Conservation (phyloP, 2,329 filamentous ascomycete species). For the Fusarium hostae region DNA sequence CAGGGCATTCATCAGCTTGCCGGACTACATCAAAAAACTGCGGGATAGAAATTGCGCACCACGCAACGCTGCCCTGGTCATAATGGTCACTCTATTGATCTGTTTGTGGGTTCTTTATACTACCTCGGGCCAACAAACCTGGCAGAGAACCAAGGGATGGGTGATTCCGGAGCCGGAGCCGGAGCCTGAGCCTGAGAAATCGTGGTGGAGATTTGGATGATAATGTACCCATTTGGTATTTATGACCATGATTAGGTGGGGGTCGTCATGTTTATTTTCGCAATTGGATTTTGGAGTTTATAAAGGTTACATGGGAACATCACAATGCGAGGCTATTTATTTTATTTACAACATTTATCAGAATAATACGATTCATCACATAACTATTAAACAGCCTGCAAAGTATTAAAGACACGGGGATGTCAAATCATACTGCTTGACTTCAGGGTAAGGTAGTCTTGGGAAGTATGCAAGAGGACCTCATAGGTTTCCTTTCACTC, state of each 20-base stretch:
- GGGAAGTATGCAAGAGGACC: too few species aligned
- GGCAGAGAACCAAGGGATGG: slow-evolving; percentile 1
- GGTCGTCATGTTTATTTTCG: neutral
- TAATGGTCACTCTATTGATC: slow-evolving; percentile 18
- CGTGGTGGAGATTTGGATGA: neutral
- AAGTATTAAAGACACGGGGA: neutral
- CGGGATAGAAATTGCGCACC: slow-evolving; percentile 24
- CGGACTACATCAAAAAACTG: slow-evolving; percentile 35
- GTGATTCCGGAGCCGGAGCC: neutral
- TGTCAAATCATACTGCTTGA: neutral
- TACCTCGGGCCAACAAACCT: slow-evolving; percentile 13
- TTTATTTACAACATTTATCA: neutral
- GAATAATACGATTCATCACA: neutral
- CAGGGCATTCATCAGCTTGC: slow-evolving; percentile 28
- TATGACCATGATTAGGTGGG: slow-evolving; percentile 10
- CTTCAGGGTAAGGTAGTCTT: neutral
- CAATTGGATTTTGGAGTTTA: slow-evolving; percentile 3
- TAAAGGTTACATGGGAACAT: neutral
- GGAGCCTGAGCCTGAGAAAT: neutral
- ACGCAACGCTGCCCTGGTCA: slow-evolving; percentile 9
- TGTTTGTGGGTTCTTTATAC: slow-evolving; percentile 11
- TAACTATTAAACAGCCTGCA: too few species aligned
- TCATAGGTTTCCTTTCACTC: accelerated
- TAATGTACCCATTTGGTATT: neutral
- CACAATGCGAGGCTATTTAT: neutral